Evolutionary conservation across 2,329 filamentous ascomycete species (phyloP).

Genomic region (Madurella mycetomatis): DNA sequence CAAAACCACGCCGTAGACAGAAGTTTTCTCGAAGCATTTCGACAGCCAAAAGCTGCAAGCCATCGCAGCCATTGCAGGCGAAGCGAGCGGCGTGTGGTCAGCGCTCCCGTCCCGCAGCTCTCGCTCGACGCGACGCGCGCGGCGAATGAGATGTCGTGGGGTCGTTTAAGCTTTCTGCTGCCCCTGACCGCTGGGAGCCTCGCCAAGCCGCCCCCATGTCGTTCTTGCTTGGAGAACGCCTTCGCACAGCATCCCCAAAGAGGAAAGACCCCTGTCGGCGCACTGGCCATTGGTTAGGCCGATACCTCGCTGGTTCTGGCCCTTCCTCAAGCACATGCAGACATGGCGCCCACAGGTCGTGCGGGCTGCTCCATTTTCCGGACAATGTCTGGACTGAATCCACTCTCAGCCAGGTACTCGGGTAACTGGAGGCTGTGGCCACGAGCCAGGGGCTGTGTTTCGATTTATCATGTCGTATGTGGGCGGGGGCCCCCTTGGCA

Average conservation of each 20-base stretch:
- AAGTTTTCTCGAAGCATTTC: slow-evolving; percentile 12
- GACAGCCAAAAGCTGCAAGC: background rate
- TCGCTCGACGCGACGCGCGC: slow-evolving; percentile 2
- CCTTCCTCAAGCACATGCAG: no score
- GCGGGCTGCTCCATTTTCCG: background rate
- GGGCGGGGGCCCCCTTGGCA: slow-evolving; percentile 14
- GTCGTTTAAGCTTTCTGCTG: slow-evolving; percentile 18
- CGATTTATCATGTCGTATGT: slow-evolving; percentile 9
- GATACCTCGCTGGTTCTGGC: slow-evolving; percentile 1
- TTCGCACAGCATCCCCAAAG: slow-evolving; percentile 27
- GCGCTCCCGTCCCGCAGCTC: background rate
- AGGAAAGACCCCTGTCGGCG: slow-evolving; percentile 22
- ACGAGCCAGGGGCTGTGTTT: slow-evolving; percentile 16
- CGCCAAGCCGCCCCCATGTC: slow-evolving; percentile 17
- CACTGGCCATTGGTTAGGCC: slow-evolving; percentile 11
- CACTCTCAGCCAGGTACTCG: slow-evolving; percentile 3
- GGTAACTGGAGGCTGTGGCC: slow-evolving; percentile 18
- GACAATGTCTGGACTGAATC: no score
- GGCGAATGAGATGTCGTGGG: slow-evolving; percentile 8
- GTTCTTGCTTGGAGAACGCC: slow-evolving; percentile 10
- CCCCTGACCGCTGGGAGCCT: slow-evolving; percentile 16
- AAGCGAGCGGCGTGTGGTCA: background rate
- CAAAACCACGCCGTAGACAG: slow-evolving; percentile 5
- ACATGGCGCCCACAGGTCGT: background rate
- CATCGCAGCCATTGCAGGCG: slow-evolving; percentile 1